Evolutionary conservation across 768 basidiomycete species (phyloP), one percentile per base, ranked within the genome.

Genomic region (Lentinula boryana): DNA sequence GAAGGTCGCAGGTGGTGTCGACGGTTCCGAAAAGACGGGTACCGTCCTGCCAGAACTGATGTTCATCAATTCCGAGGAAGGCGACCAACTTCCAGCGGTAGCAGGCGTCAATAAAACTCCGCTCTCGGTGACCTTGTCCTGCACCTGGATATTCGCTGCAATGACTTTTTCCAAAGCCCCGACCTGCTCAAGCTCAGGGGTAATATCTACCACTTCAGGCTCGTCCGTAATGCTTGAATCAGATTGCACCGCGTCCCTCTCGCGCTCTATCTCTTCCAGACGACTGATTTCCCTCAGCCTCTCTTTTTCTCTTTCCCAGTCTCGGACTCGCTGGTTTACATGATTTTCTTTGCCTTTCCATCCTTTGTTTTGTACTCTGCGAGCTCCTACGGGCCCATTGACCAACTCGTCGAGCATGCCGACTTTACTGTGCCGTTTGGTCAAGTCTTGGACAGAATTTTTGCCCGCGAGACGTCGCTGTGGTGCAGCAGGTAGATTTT

Each of bases 221-320:
- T 35, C 33, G 13, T 52, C 53, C 18, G 55, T 21, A 23, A 43
- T 40, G 40, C 38, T 56, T 15, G 55, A 56, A 43, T 56, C 40
- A 9, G 55, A 56, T 4, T n/a, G 23, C 67, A 72, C 70, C 62
- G 71, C 78, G 67, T 79, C 80, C 48, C 75, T 74, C 66, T 84
- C 82, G 61, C 74, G 72, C 70, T 82, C 76, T 60, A 81, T 65
- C 67, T 89, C 87, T 68, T 85, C 79, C 67, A 87, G 62, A 61
- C 77, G 75, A 62, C 79, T 80, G 78, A 89, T 85, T 76, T 89
- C 88, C 65, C 88, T 78, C 68, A 90, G 71, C 62, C 87, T 75
- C 71, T 85, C 80, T 38, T 82, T 80, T 70, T 90, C 88, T 44
- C 84, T 75, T 68, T 91, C 88, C 88, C 89, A 91, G 65, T 90